A percentile compares a stretch with the other conserved stretches of the same genome.
These are phyloP conservation scores for Penicillium turbatum DNA, from an alignment of 495 filamentous ascomycete species.

Conservation along the genomic window DNA sequence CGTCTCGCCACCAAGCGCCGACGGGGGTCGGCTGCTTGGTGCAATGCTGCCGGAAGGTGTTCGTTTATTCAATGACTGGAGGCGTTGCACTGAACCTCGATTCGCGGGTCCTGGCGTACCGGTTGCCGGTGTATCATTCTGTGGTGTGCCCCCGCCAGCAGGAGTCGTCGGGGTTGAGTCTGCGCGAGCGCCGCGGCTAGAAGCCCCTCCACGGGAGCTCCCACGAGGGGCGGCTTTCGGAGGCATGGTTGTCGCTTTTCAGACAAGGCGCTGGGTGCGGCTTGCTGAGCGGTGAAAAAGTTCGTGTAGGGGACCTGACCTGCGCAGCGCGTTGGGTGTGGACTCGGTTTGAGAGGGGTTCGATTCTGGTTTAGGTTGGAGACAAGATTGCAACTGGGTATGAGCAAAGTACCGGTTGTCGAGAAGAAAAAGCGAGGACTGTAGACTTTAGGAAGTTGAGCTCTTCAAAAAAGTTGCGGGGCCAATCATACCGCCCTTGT, in stretches of 20 bases:
- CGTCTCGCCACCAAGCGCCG: conserved; percentile 23
- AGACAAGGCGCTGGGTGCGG: conserved; percentile 18
- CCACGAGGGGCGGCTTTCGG: conserved; percentile 39
- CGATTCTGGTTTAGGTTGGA: background rate
- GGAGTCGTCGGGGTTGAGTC: conserved; percentile 14
- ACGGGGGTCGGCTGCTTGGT: conserved; percentile 21
- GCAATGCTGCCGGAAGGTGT: conserved; percentile 38
- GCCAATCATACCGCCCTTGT: conserved; percentile 18
- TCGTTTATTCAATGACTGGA: conserved; percentile 43
- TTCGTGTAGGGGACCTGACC: background rate
- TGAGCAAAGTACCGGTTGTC: background rate
- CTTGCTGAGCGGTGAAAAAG: conserved; percentile 11
- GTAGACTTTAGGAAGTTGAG: conserved; percentile 18
- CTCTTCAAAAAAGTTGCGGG: conserved; percentile 30
- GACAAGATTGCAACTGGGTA: background rate
- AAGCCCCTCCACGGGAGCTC: conserved; percentile 23
- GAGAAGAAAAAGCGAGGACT: conserved; percentile 1
- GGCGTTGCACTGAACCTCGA: conserved; percentile 39
- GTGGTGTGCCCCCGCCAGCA: conserved; percentile 10
- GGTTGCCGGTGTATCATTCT: conserved; percentile 11
- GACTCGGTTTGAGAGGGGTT: background rate
- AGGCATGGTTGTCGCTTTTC: conserved; percentile 34
- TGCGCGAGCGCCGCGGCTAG: conserved; percentile 3
- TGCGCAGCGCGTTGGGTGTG: conserved; percentile 7
- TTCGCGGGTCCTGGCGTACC: conserved; percentile 13